Evolutionary conservation across 768 basidiomycete species (phyloP).

Genomic region (Podaxis sp.): DNA sequence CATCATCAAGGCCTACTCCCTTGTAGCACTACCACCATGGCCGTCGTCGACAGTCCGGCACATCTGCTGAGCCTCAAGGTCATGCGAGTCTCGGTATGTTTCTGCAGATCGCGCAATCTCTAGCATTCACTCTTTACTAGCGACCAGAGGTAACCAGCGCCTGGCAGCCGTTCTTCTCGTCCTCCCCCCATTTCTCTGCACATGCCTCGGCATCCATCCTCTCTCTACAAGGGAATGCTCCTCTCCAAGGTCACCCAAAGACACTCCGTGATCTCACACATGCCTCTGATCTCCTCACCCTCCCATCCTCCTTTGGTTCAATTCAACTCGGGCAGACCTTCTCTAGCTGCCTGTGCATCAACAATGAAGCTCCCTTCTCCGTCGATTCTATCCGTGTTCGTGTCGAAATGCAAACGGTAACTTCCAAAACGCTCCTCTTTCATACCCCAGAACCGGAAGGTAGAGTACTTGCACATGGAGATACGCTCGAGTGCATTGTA

Average conservation of each 20-base stretch:
- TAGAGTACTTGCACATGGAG: constrained; percentile 49
- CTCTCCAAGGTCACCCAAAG: constrained; percentile 76
- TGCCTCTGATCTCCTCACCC: constrained; percentile 73
- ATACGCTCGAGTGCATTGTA: constrained; percentile 67
- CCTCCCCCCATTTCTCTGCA: constrained; percentile 69
- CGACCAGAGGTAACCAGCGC: constrained; percentile 71
- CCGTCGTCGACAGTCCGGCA: constrained; percentile 48
- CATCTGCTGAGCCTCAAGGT: constrained; percentile 82
- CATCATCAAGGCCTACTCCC: not conserved
- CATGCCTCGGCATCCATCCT: constrained; percentile 77
- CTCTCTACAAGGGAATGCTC: constrained; percentile 71
- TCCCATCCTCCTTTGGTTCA: constrained; percentile 81
- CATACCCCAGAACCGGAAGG: constrained; percentile 57
- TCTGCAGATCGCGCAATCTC: constrained; percentile 9
- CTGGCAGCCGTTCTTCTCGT: constrained; percentile 89
- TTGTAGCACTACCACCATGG: constrained; percentile 24
- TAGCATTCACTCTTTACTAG: constrained; percentile 35
- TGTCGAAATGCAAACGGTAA: constrained; percentile 86
- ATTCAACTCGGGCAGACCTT: constrained; percentile 92
- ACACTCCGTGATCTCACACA: constrained; percentile 81
- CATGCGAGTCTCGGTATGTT: constrained; percentile 77
- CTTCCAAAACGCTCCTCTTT: constrained; percentile 58
- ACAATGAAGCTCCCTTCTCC: constrained; percentile 69
- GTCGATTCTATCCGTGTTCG: constrained; percentile 65
- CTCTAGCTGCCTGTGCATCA: constrained; percentile 76